phyloP scores from a whole-genome alignment of 768 basidiomycete species.

The Boletus patriciae region DNA sequence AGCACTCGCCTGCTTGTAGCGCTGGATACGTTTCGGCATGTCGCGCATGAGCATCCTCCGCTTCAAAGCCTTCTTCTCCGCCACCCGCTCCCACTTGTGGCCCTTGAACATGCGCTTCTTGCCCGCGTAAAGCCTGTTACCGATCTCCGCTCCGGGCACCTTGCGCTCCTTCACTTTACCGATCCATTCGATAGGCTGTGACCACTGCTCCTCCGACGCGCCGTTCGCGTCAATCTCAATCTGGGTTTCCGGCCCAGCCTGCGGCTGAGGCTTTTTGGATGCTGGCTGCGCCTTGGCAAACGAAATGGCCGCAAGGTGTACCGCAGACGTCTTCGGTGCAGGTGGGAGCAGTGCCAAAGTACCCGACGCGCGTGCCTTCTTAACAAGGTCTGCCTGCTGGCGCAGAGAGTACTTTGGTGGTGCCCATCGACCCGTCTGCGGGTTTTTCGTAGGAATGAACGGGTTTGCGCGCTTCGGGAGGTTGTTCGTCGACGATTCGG shows the following conservation, averaged over 20 bases:
- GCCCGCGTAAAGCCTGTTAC: conserved; percentile 67
- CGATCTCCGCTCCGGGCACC: conserved; percentile 51
- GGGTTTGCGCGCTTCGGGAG: conserved; percentile 51
- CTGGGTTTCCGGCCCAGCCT: background rate
- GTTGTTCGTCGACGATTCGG: conserved; percentile 10
- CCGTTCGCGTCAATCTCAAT: background rate
- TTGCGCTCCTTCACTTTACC: conserved; percentile 40
- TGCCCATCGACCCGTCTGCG: conserved; percentile 62
- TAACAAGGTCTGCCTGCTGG: conserved; percentile 75
- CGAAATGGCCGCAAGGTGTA: conserved; percentile 24
- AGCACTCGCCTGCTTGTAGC: conserved; percentile 61
- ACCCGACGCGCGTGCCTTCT: conserved; percentile 58
- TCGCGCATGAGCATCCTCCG: conserved; percentile 61
- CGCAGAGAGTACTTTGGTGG: conserved; percentile 72
- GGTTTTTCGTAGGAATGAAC: conserved; percentile 64
- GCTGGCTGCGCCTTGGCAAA: conserved; percentile 17
- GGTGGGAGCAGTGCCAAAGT: conserved; percentile 64
- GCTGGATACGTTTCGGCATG: conserved; percentile 65
- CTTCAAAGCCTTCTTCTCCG: conserved; percentile 46
- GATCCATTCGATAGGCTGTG: conserved; percentile 41
- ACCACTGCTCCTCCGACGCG: conserved; percentile 17
- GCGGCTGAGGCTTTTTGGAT: conserved; percentile 4
- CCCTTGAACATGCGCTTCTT: conserved; percentile 92
- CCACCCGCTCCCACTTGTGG: conserved; percentile 78
- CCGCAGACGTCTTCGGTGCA: conserved; percentile 53